Evolutionary conservation across 2,329 filamentous ascomycete species (phyloP).

Genomic region (Aspergillus aculeatus): DNA sequence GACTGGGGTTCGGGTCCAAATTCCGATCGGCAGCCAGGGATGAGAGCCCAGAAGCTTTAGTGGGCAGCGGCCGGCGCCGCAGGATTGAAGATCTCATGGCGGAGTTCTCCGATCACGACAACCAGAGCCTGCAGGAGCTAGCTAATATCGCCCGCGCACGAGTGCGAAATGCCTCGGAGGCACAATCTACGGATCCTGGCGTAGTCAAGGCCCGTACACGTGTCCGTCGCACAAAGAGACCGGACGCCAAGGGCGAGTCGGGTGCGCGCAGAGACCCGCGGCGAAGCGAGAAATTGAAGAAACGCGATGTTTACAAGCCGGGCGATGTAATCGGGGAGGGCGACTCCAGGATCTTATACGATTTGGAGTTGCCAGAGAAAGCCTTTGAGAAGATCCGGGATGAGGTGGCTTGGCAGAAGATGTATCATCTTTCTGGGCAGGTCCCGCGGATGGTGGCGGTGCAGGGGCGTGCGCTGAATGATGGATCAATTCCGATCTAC

Average conservation of each 20-base stretch:
- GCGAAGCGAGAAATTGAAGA: slow-evolving; percentile 22
- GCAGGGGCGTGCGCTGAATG: slow-evolving; percentile 67
- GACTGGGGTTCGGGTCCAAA: slow-evolving; percentile 30
- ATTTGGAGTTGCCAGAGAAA: slow-evolving; percentile 61
- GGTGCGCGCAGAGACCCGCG: slow-evolving; percentile 16
- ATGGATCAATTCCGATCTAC: slow-evolving; percentile 81
- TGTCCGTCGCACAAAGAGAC: slow-evolving; percentile 29
- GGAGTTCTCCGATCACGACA: slow-evolving; percentile 17
- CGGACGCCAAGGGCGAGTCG: slow-evolving; percentile 16
- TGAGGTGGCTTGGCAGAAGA: slow-evolving; percentile 84
- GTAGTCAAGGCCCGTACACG: slow-evolving; percentile 26
- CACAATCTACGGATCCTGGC: not conserved
- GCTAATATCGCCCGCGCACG: slow-evolving; percentile 19
- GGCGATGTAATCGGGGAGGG: slow-evolving; percentile 69
- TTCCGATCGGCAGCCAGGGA: slow-evolving; percentile 12
- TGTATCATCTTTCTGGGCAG: slow-evolving; percentile 88
- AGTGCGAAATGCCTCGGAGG: slow-evolving; percentile 16
- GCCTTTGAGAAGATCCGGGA: slow-evolving; percentile 69
- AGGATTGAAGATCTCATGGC: slow-evolving; percentile 15
- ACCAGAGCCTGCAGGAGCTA: slow-evolving; percentile 21
- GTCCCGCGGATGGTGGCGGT: slow-evolving; percentile 90
- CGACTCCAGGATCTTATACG: slow-evolving; percentile 71
- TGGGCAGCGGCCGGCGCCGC: slow-evolving; percentile 7
- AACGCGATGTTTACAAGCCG: slow-evolving; percentile 41
- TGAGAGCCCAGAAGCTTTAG: slow-evolving; percentile 9